Percentiles rank a stretch among this genome's conserved stretches.
These are phyloP conservation scores for Leishmania lainsoni DNA, from an alignment of 208 protist genomes.

Conservation along the genomic window DNA sequence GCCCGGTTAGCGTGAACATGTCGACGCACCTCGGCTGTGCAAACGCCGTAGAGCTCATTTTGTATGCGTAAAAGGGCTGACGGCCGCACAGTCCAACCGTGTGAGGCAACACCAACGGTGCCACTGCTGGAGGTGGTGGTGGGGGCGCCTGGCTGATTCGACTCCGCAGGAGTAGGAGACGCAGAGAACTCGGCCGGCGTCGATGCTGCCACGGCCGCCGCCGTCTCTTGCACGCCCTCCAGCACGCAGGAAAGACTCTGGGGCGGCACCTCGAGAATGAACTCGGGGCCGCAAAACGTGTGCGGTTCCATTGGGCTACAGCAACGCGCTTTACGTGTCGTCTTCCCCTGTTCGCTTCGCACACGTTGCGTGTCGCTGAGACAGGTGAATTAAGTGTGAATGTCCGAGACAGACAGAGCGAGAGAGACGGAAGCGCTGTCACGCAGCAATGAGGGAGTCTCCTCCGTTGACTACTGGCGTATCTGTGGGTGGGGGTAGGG, in stretches of 20 bases:
- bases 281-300: conserved; percentile 95
- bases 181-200: neutral
- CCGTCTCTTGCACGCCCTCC: conserved; percentile 92
- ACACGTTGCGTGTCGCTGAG: neutral
- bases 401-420: neutral
- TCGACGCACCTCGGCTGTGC: conserved; percentile 78
- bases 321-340: neutral
- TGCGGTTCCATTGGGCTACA: conserved; percentile 93
- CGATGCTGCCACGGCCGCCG: conserved; percentile 59
- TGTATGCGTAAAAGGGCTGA: conserved; percentile 91
- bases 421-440: neutral
- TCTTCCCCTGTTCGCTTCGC: neutral
- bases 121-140: neutral
- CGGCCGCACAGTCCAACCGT: conserved; percentile 97
- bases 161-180: neutral
- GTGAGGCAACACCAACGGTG: conserved; percentile 84
- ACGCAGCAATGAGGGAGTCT: neutral
- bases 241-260: conserved; percentile 84
- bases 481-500: neutral
- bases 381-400: neutral
- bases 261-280: conserved; percentile 96
- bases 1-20: conserved; percentile 43
- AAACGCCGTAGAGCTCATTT: conserved; percentile 81
- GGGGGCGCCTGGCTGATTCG: neutral
- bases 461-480: neutral